Base-by-base conservation (phyloP, 2,329 filamentous ascomycete species). In the Sclerotinia subarctica region DNA sequence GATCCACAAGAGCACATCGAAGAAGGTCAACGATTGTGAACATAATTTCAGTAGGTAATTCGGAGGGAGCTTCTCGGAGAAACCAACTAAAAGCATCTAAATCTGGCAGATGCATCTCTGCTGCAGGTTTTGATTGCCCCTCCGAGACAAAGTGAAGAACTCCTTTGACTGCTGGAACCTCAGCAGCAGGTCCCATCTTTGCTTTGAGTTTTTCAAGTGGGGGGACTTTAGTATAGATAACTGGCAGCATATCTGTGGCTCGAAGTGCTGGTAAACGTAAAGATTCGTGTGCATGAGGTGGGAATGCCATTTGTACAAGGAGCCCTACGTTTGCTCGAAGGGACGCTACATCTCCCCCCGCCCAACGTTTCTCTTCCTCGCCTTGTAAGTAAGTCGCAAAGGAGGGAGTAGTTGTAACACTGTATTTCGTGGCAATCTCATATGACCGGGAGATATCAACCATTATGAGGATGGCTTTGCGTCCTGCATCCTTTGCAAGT, bases 11-110 rank as follows among this genome's bases (percentile, higher is more conserved):
- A 0, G 91, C 86, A 70, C 91, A 86, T 29, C 95, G 86, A 63
- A 97, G 85, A 1, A 99, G 84, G 76, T 98, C 95, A n/a, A 97
- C 84, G 0, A 94, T 82, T 0, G 93, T 86, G 76, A 98, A 98
- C 54, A 93, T 84, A 0, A 84, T 80, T 19, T 91, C 90, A 0
- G 81, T 77, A 0, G 90, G 85, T 2, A 96, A 79, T 0, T 81
- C 79, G 0, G 78, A 75, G 4, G 88, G 82, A 1, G 85, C 84
- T 1, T 81, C 79, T 46, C 82, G 83, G 7, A 97, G 69, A 72
- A 90, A 89, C 0, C 75, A 75, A 0, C 88, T 86, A 70, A 97
- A 88, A 2, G 83, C 80, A 7, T 84, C 80, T 47, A 97, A 82
- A 74, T 92, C 84, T 0, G 94, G 93, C 0, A 97, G 80, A 0